Evolutionary conservation across 768 basidiomycete genomes (phyloP).

Genomic region (Tylopilus balloui): DNA sequence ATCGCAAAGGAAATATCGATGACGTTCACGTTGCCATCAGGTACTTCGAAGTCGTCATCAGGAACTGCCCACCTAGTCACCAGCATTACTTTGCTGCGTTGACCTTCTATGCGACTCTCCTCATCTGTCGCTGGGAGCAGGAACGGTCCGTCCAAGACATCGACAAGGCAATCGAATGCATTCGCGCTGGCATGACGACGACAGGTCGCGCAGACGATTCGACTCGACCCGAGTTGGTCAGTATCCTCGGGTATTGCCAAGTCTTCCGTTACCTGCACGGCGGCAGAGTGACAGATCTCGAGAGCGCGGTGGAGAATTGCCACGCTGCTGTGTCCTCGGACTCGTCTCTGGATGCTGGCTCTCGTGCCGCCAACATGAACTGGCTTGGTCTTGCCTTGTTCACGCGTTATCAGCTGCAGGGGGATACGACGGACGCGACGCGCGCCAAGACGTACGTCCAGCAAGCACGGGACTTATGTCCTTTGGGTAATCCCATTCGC

Average conservation of each 20-base stretch:
- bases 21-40: slow-evolving; percentile 14
- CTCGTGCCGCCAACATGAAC: slow-evolving; percentile 3
- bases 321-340: slow-evolving; percentile 7
- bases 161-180: slow-evolving; percentile 12
- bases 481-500: slow-evolving; percentile 3
- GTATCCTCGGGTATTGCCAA: slow-evolving; percentile 13
- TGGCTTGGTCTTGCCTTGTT: slow-evolving; percentile 16
- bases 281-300: slow-evolving; percentile 22
- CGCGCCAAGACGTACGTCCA: slow-evolving; percentile 15
- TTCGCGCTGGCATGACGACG: slow-evolving; percentile 8
- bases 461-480: slow-evolving; percentile 12
- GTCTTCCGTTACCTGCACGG: slow-evolving; percentile 15
- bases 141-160: slow-evolving; percentile 13
- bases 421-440: slow-evolving; percentile 13
- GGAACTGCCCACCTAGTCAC: slow-evolving; percentile 3
- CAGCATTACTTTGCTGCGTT: background rate
- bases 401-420: slow-evolving; percentile 20
- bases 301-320: slow-evolving; percentile 21
- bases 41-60: slow-evolving; percentile 9
- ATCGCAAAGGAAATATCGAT: slow-evolving; percentile 5
- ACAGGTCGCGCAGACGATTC: slow-evolving; percentile 3
- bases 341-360: slow-evolving; percentile 3
- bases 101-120: slow-evolving; percentile 8
- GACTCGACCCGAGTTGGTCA: background rate
- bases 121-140: slow-evolving; percentile 9